These are phyloP conservation scores for Yamadazyma sp. DNA, from an alignment of 1,139 yeast species.

Conservation along the genomic window DNA sequence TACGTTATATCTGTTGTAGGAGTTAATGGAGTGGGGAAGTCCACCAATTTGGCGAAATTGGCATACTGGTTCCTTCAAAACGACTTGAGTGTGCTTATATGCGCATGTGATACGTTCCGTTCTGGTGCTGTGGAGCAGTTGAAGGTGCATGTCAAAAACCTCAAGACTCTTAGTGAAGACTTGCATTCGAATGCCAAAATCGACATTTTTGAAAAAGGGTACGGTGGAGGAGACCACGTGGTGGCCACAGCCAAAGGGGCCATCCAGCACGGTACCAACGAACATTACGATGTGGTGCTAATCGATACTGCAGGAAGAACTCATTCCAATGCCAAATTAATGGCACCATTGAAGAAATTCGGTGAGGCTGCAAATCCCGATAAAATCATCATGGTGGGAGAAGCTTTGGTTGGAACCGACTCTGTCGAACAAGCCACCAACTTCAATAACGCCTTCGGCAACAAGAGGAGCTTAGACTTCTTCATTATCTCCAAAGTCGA, in stretches of 20 bases:
- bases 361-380: conserved; percentile 96
- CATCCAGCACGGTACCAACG: conserved; percentile 61
- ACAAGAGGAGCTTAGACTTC: conserved; percentile 76
- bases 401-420: conserved; percentile 96
- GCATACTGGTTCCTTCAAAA: conserved; percentile 96
- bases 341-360: conserved; percentile 94
- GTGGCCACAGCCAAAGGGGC: conserved; percentile 96
- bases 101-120: conserved; percentile 97
- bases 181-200: conserved; percentile 51
- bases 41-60: conserved; percentile 88
- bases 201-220: conserved; percentile 90
- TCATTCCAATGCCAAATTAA: conserved; percentile 89
- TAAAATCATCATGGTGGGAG: conserved; percentile 97
- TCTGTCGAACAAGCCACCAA: conserved; percentile 94
- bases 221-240: conserved; percentile 92
- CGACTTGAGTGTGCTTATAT: conserved; percentile 80
- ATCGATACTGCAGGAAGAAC: conserved; percentile 98
- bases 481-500: conserved; percentile 94
- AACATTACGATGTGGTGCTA: conserved; percentile 74
- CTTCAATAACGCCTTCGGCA: conserved; percentile 92
- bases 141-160: conserved; percentile 86
- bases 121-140: conserved; percentile 98
- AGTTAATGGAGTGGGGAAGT: conserved; percentile 97
- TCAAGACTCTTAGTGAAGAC: conserved; percentile 50
- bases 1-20: conserved; percentile 96